phyloP scores from a whole-genome alignment of 345 rosid genomes.

The Citrus medica region DNA sequence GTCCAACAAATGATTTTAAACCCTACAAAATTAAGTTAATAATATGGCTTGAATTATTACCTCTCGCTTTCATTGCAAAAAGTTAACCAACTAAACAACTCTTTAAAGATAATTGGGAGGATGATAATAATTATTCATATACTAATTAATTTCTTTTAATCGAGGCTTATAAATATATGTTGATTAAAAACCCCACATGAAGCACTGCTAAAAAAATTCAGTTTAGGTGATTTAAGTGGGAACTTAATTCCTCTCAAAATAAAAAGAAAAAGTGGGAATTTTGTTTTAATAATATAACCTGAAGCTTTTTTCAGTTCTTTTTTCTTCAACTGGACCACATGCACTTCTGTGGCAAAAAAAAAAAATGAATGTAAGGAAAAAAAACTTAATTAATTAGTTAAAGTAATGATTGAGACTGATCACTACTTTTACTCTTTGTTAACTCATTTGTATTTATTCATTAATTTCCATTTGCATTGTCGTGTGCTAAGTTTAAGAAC shows the following conservation, averaged over 20 bases:
- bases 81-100: too few relatives aligned
- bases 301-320: not conserved
- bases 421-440: not conserved
- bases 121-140: not conserved
- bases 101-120: not conserved
- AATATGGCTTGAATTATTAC: too few relatives aligned
- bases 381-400: not conserved
- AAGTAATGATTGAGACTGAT: slow-evolving; percentile 1
- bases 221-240: not conserved
- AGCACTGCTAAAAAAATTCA: not conserved
- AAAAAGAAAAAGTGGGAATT: not conserved
- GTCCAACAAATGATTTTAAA: too few relatives aligned
- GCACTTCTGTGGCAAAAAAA: not conserved
- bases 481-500: not conserved
- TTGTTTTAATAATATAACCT: not conserved
- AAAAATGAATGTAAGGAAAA: not conserved
- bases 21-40: too few relatives aligned
- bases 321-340: not conserved
- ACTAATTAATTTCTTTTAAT: not conserved
- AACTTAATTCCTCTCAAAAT: not conserved
- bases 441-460: not conserved
- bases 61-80: too few relatives aligned
- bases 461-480: not conserved
- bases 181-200: not conserved
- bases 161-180: not conserved